Evolutionary conservation across 305 asterid species (phyloP).

Genomic region (Stenogyne calaminthoides): DNA sequence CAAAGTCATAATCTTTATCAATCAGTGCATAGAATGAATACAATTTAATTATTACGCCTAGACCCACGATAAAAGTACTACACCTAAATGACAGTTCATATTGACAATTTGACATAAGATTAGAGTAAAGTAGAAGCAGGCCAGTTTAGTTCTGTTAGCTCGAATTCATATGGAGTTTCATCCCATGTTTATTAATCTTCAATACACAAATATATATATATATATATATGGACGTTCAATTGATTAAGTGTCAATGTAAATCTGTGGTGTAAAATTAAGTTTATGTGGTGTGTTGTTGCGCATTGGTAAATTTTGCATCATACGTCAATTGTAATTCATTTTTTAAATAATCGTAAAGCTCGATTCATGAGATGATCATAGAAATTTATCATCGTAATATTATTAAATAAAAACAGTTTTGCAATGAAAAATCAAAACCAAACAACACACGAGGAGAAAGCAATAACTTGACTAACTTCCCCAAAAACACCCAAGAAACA

Average conservation of each 20-base stretch:
- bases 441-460: neutral
- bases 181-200: neutral
- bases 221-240: neutral
- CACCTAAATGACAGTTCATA: neutral
- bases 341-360: no score
- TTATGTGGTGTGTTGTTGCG: neutral
- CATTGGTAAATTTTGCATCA: no score
- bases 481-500: neutral
- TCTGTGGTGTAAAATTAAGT: no score
- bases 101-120: neutral
- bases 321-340: no score
- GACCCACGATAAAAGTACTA: constrained; percentile 6
- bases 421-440: neutral
- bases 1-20: constrained; percentile 1
- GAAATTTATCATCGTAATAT: no score
- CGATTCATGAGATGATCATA: no score
- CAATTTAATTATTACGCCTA: neutral
- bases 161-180: neutral
- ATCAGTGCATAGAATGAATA: constrained; percentile 16
- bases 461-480: neutral
- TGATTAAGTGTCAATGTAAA: neutral
- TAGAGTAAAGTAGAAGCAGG: neutral
- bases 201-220: no score
- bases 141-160: neutral
- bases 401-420: no score